Percentiles rank a stretch among this genome's conserved stretches.
phyloP scores from a whole-genome alignment of 2,329 filamentous ascomycete species.

The Tolypocladium sp. region DNA sequence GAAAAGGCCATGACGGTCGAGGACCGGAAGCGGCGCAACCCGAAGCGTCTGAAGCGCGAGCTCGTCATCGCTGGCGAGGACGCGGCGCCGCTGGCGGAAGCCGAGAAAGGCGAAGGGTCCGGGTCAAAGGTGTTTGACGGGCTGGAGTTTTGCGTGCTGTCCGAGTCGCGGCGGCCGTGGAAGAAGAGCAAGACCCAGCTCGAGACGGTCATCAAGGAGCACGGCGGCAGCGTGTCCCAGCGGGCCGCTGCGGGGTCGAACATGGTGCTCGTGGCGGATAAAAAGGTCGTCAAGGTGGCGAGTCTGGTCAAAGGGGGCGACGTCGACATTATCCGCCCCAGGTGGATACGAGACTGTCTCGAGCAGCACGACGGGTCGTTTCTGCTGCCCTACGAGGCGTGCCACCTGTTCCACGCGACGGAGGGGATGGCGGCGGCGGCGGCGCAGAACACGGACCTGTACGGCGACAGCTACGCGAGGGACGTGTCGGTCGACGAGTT shows the following conservation, averaged over 20 bases:
- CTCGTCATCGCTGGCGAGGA: constrained; percentile 64
- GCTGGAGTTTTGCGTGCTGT: constrained; percentile 74
- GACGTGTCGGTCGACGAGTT: constrained; percentile 60
- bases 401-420: constrained; percentile 65
- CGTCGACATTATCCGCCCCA: constrained; percentile 65
- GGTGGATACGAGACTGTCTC: constrained; percentile 79
- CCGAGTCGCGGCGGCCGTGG: constrained; percentile 58
- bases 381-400: constrained; percentile 51
- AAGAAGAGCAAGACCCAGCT: constrained; percentile 73
- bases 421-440: constrained; percentile 45
- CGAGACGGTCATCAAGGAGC: constrained; percentile 70
- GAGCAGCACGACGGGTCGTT: constrained; percentile 42
- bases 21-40: constrained; percentile 44
- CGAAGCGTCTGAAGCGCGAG: constrained; percentile 59
- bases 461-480: constrained; percentile 74
- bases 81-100: constrained; percentile 24
- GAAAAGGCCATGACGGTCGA: constrained; percentile 74
- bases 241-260: constrained; percentile 51
- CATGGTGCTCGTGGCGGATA: constrained; percentile 71
- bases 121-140: constrained; percentile 62
- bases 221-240: constrained; percentile 75
- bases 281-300: constrained; percentile 71
- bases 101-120: constrained; percentile 16
- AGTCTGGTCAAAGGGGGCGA: constrained; percentile 66
- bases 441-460: constrained; percentile 60